Conservation (phyloP, 495 filamentous ascomycete genomes). For the Poronia punctata region DNA sequence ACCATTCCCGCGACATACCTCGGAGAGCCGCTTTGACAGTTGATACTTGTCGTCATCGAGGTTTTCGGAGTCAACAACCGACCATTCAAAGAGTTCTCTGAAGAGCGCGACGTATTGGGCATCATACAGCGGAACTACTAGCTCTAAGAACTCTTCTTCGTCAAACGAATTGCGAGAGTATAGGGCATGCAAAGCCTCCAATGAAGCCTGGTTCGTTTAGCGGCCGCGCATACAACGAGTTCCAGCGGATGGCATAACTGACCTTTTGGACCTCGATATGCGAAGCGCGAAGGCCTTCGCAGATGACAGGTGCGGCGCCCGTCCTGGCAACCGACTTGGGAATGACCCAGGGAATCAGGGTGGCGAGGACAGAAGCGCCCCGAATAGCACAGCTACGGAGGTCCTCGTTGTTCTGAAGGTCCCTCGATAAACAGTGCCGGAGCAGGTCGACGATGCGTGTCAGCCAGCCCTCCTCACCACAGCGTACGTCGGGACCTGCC, state of each 20-base stretch:
- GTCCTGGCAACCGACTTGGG: slow-evolving; percentile 69
- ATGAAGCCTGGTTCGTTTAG: slow-evolving; percentile 51
- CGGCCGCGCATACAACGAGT: not conserved
- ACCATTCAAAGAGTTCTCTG: slow-evolving; percentile 73
- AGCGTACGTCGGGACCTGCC: slow-evolving; percentile 54
- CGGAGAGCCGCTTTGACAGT: slow-evolving; percentile 86
- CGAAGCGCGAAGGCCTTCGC: slow-evolving; percentile 63
- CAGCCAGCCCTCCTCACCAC: slow-evolving; percentile 81
- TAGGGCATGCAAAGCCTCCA: slow-evolving; percentile 76
- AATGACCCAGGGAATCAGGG: slow-evolving; percentile 74
- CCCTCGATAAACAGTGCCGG: slow-evolving; percentile 60
- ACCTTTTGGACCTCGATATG: slow-evolving; percentile 72
- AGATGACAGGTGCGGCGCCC: slow-evolving; percentile 63
- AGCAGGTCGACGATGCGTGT: slow-evolving; percentile 68
- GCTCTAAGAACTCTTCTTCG: slow-evolving; percentile 68
- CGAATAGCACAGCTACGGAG: slow-evolving; percentile 64
- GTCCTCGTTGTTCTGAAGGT: slow-evolving; percentile 54
- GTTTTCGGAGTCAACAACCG: slow-evolving; percentile 66
- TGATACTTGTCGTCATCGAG: slow-evolving; percentile 88
- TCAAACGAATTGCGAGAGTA: slow-evolving; percentile 68
- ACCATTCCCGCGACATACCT: slow-evolving; percentile 47
- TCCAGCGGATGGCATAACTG: slow-evolving; percentile 15
- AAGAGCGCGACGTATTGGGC: slow-evolving; percentile 64
- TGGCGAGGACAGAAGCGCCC: slow-evolving; percentile 65
- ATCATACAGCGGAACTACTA: slow-evolving; percentile 74